These are phyloP conservation scores for Castanea sativa DNA, from an alignment of 306 rosid genomes.

Conservation along the genomic window DNA sequence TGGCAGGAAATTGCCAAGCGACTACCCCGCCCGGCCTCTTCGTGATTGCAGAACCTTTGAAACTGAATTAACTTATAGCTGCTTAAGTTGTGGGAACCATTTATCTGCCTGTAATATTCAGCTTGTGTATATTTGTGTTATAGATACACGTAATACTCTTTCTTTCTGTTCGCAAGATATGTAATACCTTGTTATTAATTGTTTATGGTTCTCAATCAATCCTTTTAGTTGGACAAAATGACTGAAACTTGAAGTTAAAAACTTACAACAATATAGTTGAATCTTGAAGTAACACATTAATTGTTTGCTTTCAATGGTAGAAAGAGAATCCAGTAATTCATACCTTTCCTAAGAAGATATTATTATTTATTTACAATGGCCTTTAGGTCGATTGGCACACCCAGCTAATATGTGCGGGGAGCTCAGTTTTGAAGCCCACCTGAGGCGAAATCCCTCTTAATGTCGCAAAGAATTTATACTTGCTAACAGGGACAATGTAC, in stretches of 20 bases:
- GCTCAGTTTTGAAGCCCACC: too few species aligned
- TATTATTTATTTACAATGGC: background rate
- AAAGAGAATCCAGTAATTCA: background rate
- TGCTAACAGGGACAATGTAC: too few species aligned
- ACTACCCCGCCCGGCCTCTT: constrained; percentile 44
- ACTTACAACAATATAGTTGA: background rate
- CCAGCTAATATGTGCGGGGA: too few species aligned
- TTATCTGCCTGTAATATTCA: constrained; percentile 2
- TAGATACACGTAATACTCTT: background rate
- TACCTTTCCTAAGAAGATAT: background rate
- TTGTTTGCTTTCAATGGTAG: too few species aligned
- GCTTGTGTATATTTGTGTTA: constrained; percentile 27
- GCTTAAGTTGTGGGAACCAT: constrained; percentile 1
- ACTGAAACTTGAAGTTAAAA: background rate
- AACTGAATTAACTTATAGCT: background rate
- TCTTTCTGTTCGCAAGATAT: background rate
- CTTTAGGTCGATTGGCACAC: background rate
- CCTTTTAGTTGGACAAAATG: background rate
- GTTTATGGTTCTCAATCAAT: background rate
- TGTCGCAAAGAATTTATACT: too few species aligned
- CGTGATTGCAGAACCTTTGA: constrained; percentile 27
- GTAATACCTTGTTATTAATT: background rate
- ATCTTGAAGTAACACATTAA: too few species aligned
- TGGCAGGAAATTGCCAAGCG: constrained; percentile 58
- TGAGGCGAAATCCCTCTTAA: too few species aligned